Conservation (phyloP, 805 yeast genomes). For the Ogataea paraovalis region DNA sequence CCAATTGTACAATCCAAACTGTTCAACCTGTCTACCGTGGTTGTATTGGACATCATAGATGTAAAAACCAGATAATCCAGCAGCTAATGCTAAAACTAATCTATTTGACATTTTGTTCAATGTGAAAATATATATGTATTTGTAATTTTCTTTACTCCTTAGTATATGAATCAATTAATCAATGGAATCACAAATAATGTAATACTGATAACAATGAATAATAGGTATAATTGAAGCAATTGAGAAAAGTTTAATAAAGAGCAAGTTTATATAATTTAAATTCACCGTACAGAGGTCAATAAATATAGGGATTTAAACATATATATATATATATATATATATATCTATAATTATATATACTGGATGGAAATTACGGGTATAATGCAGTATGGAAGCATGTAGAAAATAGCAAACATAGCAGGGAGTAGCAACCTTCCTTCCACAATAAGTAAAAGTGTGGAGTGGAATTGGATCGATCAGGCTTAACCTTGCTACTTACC, state of each 20-base stretch:
- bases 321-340: not conserved
- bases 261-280: no score
- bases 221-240: no score
- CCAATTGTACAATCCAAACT: slow-evolving; percentile 27
- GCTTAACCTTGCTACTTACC: not conserved
- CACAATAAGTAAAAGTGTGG: not conserved
- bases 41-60: slow-evolving; percentile 26
- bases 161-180: no score
- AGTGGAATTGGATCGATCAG: not conserved
- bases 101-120: slow-evolving; percentile 21
- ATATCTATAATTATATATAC: not conserved
- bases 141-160: no score
- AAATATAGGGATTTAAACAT: no score
- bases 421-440: no score
- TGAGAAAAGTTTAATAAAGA: no score
- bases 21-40: slow-evolving; percentile 23
- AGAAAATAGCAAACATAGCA: not conserved
- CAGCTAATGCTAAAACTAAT: slow-evolving; percentile 18
- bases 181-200: no score
- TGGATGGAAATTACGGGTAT: not conserved
- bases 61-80: slow-evolving; percentile 28
- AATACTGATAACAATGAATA: no score
- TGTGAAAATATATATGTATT: no score
- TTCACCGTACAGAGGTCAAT: no score
- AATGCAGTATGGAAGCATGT: no score